These are phyloP conservation scores for Kwoniella europaea DNA, from an alignment of 768 basidiomycete species.

Conservation along the genomic window DNA sequence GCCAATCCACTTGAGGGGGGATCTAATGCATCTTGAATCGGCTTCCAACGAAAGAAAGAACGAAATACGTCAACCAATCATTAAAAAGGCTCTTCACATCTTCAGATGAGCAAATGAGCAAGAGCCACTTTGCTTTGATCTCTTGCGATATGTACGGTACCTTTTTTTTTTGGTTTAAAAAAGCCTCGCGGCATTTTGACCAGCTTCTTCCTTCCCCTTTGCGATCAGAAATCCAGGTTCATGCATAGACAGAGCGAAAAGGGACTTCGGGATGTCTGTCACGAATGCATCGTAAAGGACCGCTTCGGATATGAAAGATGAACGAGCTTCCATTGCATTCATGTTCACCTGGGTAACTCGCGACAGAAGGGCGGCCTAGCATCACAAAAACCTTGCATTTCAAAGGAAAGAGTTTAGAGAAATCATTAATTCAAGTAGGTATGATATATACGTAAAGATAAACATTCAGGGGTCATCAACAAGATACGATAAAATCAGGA, in stretches of 20 bases:
- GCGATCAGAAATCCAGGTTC: background rate
- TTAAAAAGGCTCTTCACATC: constrained; percentile 1
- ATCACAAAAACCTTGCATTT: background rate
- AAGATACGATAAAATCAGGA: background rate
- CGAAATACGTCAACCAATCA: background rate
- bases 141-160: background rate
- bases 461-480: constrained; percentile 6
- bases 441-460: constrained; percentile 10
- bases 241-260: too few relatives aligned
- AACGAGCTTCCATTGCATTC: too few relatives aligned
- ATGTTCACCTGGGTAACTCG: too few relatives aligned
- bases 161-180: background rate
- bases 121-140: background rate
- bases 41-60: constrained; percentile 2
- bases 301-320: too few relatives aligned
- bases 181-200: constrained; percentile 3
- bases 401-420: background rate
- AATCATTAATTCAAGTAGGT: constrained; percentile 3
- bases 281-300: too few relatives aligned
- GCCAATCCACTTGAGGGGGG: background rate
- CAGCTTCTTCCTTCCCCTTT: too few relatives aligned
- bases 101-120: background rate
- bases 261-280: too few relatives aligned
- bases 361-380: background rate
- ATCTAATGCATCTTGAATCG: too few relatives aligned